These are phyloP conservation scores for Onygena corvina DNA, from an alignment of 2,329 filamentous ascomycete species.

Conservation along the genomic window DNA sequence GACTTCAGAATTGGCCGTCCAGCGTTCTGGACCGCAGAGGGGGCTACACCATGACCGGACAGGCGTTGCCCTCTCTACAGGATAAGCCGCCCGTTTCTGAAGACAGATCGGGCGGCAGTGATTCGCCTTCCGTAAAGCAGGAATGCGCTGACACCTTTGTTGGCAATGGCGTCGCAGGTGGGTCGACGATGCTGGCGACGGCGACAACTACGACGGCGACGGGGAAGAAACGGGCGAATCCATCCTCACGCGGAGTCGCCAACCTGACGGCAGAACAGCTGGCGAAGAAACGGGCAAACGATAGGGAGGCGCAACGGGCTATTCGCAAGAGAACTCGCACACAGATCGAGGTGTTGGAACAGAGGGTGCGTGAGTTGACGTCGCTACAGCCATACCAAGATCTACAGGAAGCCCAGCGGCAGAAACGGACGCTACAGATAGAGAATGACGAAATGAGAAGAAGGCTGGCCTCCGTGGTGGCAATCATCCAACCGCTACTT, in stretches of 20 bases:
- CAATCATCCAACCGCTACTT: slow-evolving; percentile 37
- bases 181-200: too few species aligned
- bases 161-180: background rate
- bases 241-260: slow-evolving; percentile 59
- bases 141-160: background rate
- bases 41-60: background rate
- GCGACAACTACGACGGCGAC: background rate
- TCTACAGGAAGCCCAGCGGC: slow-evolving; percentile 59
- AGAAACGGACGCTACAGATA: slow-evolving; percentile 64
- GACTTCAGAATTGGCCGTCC: background rate
- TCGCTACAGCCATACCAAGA: slow-evolving; percentile 74
- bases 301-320: slow-evolving; percentile 73
- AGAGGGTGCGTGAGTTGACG: slow-evolving; percentile 61
- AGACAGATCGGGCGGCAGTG: background rate
- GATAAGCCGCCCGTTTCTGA: background rate
- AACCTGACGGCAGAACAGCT: slow-evolving; percentile 80
- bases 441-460: slow-evolving; percentile 70
- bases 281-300: slow-evolving; percentile 81
- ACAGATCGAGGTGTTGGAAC: slow-evolving; percentile 64
- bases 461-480: slow-evolving; percentile 53
- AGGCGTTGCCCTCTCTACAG: background rate
- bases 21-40: background rate
- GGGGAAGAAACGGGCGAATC: slow-evolving; percentile 12
- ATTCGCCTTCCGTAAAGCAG: slow-evolving; percentile 4
- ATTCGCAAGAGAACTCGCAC: slow-evolving; percentile 72